phyloP scores from a whole-genome alignment of 208 protist species.

The Acanthamoeba sp. region DNA sequence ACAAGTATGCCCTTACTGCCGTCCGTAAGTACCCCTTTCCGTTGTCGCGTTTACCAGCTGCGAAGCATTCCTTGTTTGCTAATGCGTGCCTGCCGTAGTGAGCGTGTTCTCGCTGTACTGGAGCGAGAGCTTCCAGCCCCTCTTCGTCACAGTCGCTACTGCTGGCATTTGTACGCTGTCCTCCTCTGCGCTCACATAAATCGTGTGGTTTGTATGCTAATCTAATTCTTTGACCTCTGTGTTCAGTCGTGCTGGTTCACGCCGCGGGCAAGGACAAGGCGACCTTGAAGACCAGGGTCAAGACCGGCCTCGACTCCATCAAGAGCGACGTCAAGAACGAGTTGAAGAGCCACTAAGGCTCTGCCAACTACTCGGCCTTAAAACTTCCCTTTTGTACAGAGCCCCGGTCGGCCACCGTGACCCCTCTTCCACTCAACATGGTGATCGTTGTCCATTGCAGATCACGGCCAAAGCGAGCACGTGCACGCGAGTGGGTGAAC shows the following conservation, averaged over 20 bases:
- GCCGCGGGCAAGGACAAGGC: slow-evolving; percentile 54
- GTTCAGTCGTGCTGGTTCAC: slow-evolving; percentile 24
- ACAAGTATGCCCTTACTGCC: slow-evolving; percentile 33
- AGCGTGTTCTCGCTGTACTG: slow-evolving; percentile 50
- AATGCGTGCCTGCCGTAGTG: background rate
- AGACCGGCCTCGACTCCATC: slow-evolving; percentile 30
- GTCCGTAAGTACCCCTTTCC: background rate
- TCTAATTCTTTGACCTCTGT: background rate
- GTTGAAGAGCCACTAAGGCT: slow-evolving; percentile 44
- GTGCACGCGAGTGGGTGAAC: background rate
- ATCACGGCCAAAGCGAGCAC: background rate
- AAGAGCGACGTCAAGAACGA: slow-evolving; percentile 52
- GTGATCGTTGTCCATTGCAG: too few species aligned
- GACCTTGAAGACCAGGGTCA: background rate
- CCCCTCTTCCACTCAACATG: too few species aligned
- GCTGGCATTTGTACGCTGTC: slow-evolving; percentile 28
- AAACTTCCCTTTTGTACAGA: background rate
- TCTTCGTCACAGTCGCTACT: slow-evolving; percentile 38
- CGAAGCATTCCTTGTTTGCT: background rate
- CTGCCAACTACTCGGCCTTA: background rate
- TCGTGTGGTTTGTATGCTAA: background rate
- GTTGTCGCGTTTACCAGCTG: background rate
- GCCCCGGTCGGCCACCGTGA: too few species aligned
- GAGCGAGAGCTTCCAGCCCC: slow-evolving; percentile 64
- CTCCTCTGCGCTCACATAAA: background rate